Conservation (phyloP, 139 green algal genomes). For the Tetraselmis striata region DNA sequence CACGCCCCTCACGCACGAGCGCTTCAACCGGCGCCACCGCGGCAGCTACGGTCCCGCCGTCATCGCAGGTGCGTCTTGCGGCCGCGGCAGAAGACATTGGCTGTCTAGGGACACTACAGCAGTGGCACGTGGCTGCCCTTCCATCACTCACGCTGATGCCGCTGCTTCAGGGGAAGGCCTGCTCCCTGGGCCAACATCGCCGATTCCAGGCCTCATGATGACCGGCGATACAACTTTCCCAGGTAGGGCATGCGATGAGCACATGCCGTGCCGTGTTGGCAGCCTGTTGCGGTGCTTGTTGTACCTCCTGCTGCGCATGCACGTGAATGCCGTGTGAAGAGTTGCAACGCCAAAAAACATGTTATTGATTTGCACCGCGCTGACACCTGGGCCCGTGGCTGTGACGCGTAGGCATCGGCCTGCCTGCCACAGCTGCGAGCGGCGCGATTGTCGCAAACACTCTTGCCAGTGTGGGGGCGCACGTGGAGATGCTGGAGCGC, state of each 20-base stretch:
- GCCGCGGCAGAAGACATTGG: neutral
- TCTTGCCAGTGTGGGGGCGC: conserved; percentile 52
- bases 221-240: conserved; percentile 73
- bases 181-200: neutral
- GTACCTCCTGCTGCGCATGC: neutral
- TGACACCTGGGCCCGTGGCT: neutral
- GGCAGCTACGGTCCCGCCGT: conserved; percentile 77
- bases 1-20: conserved; percentile 86
- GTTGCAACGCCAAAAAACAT: too few relatives aligned
- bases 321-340: too few relatives aligned
- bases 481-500: conserved; percentile 54
- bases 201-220: conserved; percentile 40
- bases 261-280: neutral
- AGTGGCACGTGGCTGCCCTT: neutral
- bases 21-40: conserved; percentile 72
- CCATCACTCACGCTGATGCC: neutral
- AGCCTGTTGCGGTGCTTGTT: neutral
- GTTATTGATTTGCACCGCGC: neutral
- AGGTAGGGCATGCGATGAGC: too few relatives aligned
- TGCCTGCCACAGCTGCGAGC: conserved; percentile 70
- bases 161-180: neutral
- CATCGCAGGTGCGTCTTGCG: conserved; percentile 22
- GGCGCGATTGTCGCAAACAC: conserved; percentile 68
- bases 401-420: conserved; percentile 46
- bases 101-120: neutral